A percentile compares a stretch with the other conserved stretches of the same genome.
Evolutionary conservation across 495 filamentous ascomycete genomes (phyloP).

Genomic region (Hypoxylon lienhwacheense): DNA sequence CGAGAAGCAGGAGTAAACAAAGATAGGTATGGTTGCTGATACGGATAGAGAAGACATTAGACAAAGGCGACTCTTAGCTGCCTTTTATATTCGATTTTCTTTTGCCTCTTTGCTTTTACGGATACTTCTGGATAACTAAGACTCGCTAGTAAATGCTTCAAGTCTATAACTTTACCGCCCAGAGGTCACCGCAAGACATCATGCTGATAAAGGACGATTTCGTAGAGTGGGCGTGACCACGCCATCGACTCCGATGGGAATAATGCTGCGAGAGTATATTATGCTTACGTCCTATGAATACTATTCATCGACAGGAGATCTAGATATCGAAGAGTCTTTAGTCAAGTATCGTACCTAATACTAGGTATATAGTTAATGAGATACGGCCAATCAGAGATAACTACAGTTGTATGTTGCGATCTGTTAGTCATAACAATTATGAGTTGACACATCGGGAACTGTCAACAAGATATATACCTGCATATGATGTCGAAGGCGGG

Average conservation of each 20-base stretch:
- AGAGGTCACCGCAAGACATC: constrained; percentile 4
- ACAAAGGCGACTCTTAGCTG: constrained; percentile 11
- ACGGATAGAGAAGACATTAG: constrained; percentile 17
- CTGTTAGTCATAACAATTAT: too few relatives aligned
- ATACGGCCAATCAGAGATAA: constrained; percentile 18
- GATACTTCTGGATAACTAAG: constrained; percentile 5
- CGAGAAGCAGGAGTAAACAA: constrained; percentile 23
- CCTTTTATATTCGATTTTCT: constrained; percentile 33
- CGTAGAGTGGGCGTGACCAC: background rate
- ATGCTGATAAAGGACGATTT: constrained; percentile 10
- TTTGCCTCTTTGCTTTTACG: too few relatives aligned
- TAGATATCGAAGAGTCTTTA: constrained; percentile 16
- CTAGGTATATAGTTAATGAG: background rate
- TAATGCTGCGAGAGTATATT: too few relatives aligned
- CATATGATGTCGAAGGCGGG: constrained; percentile 14
- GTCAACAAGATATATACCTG: background rate
- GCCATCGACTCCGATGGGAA: background rate
- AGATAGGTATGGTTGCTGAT: constrained; percentile 22
- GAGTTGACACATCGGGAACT: too few relatives aligned
- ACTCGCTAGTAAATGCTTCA: constrained; percentile 3
- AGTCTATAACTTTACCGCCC: background rate
- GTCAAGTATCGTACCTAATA: too few relatives aligned
- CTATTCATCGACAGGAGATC: constrained; percentile 18
- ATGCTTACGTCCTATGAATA: too few relatives aligned
- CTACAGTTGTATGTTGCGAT: constrained; percentile 21